These are phyloP conservation scores for Madurella fahalii DNA, from an alignment of 2,329 filamentous ascomycete genomes.

Conservation along the genomic window DNA sequence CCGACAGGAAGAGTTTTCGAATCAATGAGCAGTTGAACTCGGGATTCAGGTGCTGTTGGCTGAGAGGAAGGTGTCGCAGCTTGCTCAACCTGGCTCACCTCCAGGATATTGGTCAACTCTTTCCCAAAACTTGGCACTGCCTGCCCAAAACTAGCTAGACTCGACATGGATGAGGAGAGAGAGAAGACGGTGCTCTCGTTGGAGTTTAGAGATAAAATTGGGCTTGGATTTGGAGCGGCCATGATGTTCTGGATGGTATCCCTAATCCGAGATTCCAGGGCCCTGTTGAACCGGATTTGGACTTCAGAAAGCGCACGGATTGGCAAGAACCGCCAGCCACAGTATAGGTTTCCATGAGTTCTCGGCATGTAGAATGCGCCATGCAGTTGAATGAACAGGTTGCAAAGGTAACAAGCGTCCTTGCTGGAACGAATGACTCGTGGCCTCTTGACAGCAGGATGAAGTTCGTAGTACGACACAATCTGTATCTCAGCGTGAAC, in stretches of 20 bases:
- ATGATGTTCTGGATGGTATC: neutral
- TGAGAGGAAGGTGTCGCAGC: neutral
- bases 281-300: constrained; percentile 5
- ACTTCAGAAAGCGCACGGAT: constrained; percentile 6
- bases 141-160: neutral
- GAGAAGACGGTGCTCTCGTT: constrained; percentile 20
- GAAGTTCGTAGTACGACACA: constrained; percentile 39
- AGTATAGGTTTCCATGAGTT: constrained; percentile 43
- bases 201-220: neutral
- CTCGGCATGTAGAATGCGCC: constrained; percentile 38
- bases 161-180: constrained; percentile 3
- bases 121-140: neutral
- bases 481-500: constrained; percentile 51
- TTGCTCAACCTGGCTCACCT: neutral
- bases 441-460: constrained; percentile 29
- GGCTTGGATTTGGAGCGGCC: neutral
- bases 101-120: neutral
- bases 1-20: neutral
- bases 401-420: constrained; percentile 49
- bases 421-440: constrained; percentile 47
- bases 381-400: constrained; percentile 42
- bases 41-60: neutral
- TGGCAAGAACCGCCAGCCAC: constrained; percentile 41
- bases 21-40: neutral
- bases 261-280: constrained; percentile 9